Evolutionary conservation across 176 grass and related monocot genomes (phyloP), one percentile per base, ranked within the genome.

Genomic region (Zoysia pacifica): DNA sequence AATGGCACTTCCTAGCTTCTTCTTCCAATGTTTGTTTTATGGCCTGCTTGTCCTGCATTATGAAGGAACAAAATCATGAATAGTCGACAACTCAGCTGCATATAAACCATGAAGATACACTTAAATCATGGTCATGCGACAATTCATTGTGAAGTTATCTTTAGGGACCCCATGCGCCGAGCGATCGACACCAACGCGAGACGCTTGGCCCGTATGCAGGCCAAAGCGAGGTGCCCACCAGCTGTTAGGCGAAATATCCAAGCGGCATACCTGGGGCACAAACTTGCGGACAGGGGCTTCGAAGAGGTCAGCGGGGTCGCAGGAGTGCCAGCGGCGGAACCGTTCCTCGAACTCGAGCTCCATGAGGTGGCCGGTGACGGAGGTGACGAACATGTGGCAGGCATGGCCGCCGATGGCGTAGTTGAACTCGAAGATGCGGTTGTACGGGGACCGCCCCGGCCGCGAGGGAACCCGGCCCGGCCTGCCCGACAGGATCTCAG

Each of bases 291-390:
- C 86, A 55, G 95, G 90, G 39, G 92, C 88, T 75, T 87, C 68
- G 88, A 93, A 98, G 68, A 98, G 88, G 11, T 80, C 90, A n/a
- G 67, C 88, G 11, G 92, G 95, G 75, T 98, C 92, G 71, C 95
- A 98, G 38, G 95, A 98, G 73, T 94, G 75, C 90, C 95, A 98
- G 4, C 83, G 86, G 81, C 91, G 92, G 79, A 87, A 98, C 7
- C 96, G 83, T 19, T 98, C 92, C 2, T 95, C 92, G 74, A 98
- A 98, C 7, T 98, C 90, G 53, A 98, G 92, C 76, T 98, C 96
- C 96, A 98, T 98, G 69, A 98, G 87, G 77, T 98, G 92, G 16
- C 96, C 96, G 45, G 92, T 98, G 90, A 98, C 96, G 69, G 92
- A 98, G 78, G 96, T 98, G 70, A 95, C 86, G 58, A 82, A 84